These are phyloP conservation scores for Paratinospora sagittata DNA, from an alignment of 164 flowering plant genomes.

Conservation along the genomic window DNA sequence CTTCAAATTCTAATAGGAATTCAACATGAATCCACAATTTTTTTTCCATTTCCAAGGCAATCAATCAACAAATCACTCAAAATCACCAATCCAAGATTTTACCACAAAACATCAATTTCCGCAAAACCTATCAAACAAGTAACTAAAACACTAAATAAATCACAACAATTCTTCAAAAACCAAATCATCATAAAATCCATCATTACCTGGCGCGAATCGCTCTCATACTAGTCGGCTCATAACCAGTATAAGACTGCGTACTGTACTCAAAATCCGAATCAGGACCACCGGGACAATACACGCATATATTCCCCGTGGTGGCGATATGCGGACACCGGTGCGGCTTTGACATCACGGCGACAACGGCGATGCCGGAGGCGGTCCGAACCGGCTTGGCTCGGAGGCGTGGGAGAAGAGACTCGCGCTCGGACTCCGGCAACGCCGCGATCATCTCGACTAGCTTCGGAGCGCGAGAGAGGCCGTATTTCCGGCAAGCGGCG, in stretches of 20 bases:
- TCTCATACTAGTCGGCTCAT: constrained; percentile 98
- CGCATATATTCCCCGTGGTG: constrained; percentile 97
- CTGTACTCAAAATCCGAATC: constrained; percentile 99
- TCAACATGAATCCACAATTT: too few species aligned
- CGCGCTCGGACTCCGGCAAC: constrained; percentile 86
- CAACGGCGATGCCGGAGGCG: constrained; percentile 98
- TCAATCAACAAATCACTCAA: too few species aligned
- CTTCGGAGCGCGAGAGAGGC: constrained; percentile 88
- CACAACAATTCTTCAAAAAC: neutral
- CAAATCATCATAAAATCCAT: neutral
- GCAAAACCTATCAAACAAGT: too few species aligned
- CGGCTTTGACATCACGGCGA: constrained; percentile 98
- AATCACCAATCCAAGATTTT: too few species aligned
- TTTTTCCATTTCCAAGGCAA: too few species aligned
- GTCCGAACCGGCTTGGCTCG: constrained; percentile 95
- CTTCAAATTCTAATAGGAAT: too few species aligned
- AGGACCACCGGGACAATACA: constrained; percentile 97
- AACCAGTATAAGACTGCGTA: constrained; percentile 93
- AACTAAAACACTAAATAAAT: neutral
- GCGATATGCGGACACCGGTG: constrained; percentile 97
- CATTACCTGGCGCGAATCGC: constrained; percentile 92
- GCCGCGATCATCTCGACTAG: constrained; percentile 99
- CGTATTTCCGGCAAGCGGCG: constrained; percentile 89
- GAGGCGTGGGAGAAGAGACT: constrained; percentile 73
- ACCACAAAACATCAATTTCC: too few species aligned